Conservation (phyloP, 2,329 filamentous ascomycete species). For the Zymoseptoria crescenta region DNA sequence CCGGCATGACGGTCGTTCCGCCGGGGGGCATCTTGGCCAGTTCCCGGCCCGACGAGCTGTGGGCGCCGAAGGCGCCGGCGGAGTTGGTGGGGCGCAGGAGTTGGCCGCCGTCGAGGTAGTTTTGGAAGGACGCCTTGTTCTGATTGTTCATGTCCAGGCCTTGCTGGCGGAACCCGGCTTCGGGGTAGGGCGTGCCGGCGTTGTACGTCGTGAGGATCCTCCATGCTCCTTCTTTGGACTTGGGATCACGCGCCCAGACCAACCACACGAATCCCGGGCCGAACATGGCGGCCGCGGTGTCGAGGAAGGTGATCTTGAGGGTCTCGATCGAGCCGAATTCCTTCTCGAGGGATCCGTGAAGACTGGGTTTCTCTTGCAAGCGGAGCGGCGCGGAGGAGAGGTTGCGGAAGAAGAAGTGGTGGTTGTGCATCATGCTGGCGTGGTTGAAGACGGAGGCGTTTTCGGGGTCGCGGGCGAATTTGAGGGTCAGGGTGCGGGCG, state of each 20-base stretch:
- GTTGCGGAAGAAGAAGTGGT: slow-evolving; percentile 66
- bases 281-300: slow-evolving; percentile 84
- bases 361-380: slow-evolving; percentile 48
- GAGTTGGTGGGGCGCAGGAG: slow-evolving; percentile 26
- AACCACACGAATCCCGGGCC: slow-evolving; percentile 97
- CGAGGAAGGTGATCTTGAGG: slow-evolving; percentile 68
- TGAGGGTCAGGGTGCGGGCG: slow-evolving; percentile 61
- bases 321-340: slow-evolving; percentile 79
- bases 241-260: slow-evolving; percentile 42
- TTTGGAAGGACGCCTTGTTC: slow-evolving; percentile 21
- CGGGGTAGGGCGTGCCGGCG: slow-evolving; percentile 79
- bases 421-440: slow-evolving; percentile 95
- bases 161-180: slow-evolving; percentile 71
- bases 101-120: slow-evolving; percentile 15
- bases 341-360: slow-evolving; percentile 54
- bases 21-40: slow-evolving; percentile 50
- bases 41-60: slow-evolving; percentile 22
- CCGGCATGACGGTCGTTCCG: slow-evolving; percentile 60
- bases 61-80: slow-evolving; percentile 34
- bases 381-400: slow-evolving; percentile 18
- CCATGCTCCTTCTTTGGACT: slow-evolving; percentile 38
- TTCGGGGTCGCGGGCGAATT: slow-evolving; percentile 69
- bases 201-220: slow-evolving; percentile 83
- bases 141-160: slow-evolving; percentile 61
- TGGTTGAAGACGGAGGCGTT: slow-evolving; percentile 84